A percentile compares a stretch with the other conserved stretches of the same genome.
phyloP scores from a whole-genome alignment of 2,329 filamentous ascomycete species.

The Aspergillus ustus region DNA sequence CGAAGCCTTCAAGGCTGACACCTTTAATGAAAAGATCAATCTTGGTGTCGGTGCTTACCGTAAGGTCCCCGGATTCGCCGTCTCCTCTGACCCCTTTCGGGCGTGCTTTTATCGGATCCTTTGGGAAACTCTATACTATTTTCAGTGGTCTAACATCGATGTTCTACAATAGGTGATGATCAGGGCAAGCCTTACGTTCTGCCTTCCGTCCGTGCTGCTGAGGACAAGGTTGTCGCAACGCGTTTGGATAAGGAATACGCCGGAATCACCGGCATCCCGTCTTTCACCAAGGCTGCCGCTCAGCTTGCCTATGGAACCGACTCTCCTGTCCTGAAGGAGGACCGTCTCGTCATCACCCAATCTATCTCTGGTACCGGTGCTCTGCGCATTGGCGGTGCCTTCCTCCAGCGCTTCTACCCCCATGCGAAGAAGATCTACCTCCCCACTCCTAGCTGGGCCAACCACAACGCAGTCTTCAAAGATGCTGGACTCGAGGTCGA shows the following conservation, averaged over 20 bases:
- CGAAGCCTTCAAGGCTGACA: constrained; percentile 98
- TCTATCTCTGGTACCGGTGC: constrained; percentile 98
- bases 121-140: not conserved
- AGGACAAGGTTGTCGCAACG: constrained; percentile 79
- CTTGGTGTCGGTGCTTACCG: constrained; percentile 97
- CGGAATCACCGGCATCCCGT: constrained; percentile 92
- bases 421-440: constrained; percentile 95
- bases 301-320: constrained; percentile 86
- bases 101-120: not conserved
- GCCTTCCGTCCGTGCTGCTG: constrained; percentile 86
- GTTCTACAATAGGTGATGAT: constrained; percentile 68
- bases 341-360: constrained; percentile 89
- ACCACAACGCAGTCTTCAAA: constrained; percentile 95
- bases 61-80: constrained; percentile 33
- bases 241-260: constrained; percentile 96
- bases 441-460: constrained; percentile 94
- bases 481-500: constrained; percentile 89
- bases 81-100: not conserved
- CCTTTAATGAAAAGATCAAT: constrained; percentile 95
- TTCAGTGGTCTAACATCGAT: not conserved
- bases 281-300: constrained; percentile 91
- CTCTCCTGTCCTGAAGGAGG: constrained; percentile 73
- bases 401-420: constrained; percentile 89
- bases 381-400: constrained; percentile 90
- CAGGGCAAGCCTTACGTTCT: constrained; percentile 97